Conservation (phyloP, 164 flowering plant species). For the Annona cherimola region DNA sequence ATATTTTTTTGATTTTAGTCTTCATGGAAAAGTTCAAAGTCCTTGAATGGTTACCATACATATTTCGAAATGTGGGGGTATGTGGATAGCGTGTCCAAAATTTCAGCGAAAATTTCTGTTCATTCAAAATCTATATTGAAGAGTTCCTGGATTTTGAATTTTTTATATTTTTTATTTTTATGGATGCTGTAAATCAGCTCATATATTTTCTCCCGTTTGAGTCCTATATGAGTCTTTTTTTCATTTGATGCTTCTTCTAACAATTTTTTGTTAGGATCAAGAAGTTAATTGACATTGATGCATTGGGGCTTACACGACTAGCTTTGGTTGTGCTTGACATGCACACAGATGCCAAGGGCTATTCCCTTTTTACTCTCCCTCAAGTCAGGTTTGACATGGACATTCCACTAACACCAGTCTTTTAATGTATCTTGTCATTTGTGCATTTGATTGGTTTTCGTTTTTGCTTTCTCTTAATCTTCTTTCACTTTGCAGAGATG, state of each 20-base stretch:
- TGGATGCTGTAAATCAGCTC: too few species aligned
- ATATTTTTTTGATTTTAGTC: too few species aligned
- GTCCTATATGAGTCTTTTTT: background rate
- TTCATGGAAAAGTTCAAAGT: too few species aligned
- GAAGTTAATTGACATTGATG: conserved; percentile 87
- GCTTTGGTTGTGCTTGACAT: conserved; percentile 66
- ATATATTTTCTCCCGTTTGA: too few species aligned
- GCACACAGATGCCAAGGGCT: conserved; percentile 86
- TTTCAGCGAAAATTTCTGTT: too few species aligned
- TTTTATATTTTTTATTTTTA: too few species aligned
- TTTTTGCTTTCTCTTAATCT: conserved; percentile 2
- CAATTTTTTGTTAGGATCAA: conserved; percentile 52
- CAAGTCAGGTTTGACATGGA: conserved; percentile 76
- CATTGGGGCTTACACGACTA: conserved; percentile 71
- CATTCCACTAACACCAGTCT: background rate
- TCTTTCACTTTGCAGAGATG: conserved; percentile 50
- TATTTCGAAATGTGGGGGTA: too few species aligned
- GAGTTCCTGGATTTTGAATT: too few species aligned
- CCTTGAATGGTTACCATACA: too few species aligned
- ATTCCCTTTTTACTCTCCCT: conserved; percentile 76
- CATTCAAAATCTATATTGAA: too few species aligned
- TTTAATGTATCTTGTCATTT: background rate
- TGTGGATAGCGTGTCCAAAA: too few species aligned
- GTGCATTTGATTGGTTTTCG: background rate
- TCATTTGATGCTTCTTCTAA: background rate